Base-by-base conservation (phyloP, 2,329 filamentous ascomycete species). In the Didymosphaeria variabile region DNA sequence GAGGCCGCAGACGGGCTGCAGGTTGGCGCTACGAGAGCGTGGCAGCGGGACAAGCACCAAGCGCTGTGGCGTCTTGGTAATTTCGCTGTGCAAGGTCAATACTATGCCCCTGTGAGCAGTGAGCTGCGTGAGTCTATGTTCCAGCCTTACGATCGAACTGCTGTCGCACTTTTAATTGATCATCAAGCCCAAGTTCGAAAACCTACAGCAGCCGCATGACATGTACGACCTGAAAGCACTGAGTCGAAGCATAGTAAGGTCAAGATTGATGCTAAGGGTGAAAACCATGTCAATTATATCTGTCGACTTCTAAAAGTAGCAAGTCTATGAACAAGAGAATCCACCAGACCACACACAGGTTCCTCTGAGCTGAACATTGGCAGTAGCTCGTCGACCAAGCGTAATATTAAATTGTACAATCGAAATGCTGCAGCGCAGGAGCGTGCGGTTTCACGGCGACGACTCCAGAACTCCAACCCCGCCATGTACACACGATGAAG, bases 361-460 rank as follows among this genome's bases (percentile, higher is more conserved):
- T 69, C 70, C 69, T 72, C 72, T 66, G 44, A 58, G 36, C 45
- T 59, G 32, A 36, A 15, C 55, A 26, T 56, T 66, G 67, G 59
- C 67, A 75, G 67, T 66, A 69, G 66, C 70, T 71, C 67, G 70
- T 70, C 65, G 66, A 72, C 71, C 68, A 71, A 72, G 67, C 68
- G 71, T 73, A 74, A 70, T 67, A 72, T 73, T 73, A 72, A 69
- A 69, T 64, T 71, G 66, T 71, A 72, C 73, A 75, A 75, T 75
- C 72, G 68, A 74, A 75, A 69, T 72, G 69, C 69, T 68, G 69
- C 66, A 68, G 65, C 68, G 68, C 67, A 62, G 57, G 56, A 64
- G 60, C 63, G 56, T 61, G 65, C 66, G 64, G 63, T 64, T 70
- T 66, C 69, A 70, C 66, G 67, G 66, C 58, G 61, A 63, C 40